Evolutionary conservation across 2,329 filamentous ascomycete genomes (phyloP), one percentile per base, ranked within the genome.

Genomic region (Sodiomyces alkalinus): DNA sequence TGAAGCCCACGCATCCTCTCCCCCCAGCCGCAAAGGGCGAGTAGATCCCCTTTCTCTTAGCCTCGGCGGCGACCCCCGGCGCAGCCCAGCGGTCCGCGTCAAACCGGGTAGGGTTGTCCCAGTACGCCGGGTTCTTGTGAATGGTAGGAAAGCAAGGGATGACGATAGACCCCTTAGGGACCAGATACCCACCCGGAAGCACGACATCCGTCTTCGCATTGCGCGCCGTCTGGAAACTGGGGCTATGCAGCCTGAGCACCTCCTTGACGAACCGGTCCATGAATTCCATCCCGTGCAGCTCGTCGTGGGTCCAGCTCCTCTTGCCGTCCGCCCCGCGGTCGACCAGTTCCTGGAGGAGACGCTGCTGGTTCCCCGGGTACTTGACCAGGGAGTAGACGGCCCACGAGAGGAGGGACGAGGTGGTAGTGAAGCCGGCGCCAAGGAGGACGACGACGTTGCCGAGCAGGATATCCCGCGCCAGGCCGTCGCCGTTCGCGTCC

Each of bases 1-100:
- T 75, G 56, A 73, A 74, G 0, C 70, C 72, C 31, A 76, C 67
- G 35, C 72, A 76, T 49, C 60, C 62, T 2, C 72, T 52, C 0
- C 55, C 61, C 0, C 72, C 72, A 0, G 58, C 51, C 0, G 62
- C 69, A 36, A 76, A 77, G 0, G 72, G 72, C 4, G 66, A 52
- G 39, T 74, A 76, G n/a, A n/a, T n/a, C n/a, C n/a, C n/a, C n/a
- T n/a, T n/a, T n/a, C n/a, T n/a, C n/a, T n/a, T n/a, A n/a, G n/a
- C n/a, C n/a, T n/a, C n/a, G 0, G 62, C 51, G 2, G 55, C 59
- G 30, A 68, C 65, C 9, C 53, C 48, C 0, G 64, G 59, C 0
- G 59, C 59, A 35, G 63, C 60, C 71, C 71, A 75, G 3, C 71
- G 52, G 33, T 74, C 68, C 0, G 69, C 66, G 37, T 74, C 55